Percentiles rank a stretch among this genome's conserved stretches.
Evolutionary conservation across 306 rosid species (phyloP).

Genomic region (Malus asiatica): DNA sequence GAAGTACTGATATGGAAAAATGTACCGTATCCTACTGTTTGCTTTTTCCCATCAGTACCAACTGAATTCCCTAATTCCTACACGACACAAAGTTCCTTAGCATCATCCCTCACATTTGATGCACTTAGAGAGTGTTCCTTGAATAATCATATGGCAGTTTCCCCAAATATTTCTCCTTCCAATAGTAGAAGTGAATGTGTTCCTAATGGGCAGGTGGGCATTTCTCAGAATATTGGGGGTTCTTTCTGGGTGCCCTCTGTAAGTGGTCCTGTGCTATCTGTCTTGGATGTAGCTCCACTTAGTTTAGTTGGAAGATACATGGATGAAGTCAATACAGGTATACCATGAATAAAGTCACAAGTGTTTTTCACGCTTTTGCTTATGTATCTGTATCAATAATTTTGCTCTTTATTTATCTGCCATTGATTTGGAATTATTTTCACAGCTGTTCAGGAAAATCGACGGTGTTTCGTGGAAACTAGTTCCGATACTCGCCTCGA

Average conservation of each 20-base stretch:
- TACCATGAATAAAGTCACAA: constrained; percentile 17
- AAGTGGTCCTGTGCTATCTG: constrained; percentile 48
- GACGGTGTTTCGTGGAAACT: constrained; percentile 51
- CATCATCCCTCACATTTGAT: constrained; percentile 30
- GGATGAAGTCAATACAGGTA: constrained; percentile 64
- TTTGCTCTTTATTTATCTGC: constrained; percentile 23
- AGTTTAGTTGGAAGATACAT: constrained; percentile 52
- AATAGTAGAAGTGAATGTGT: constrained; percentile 28
- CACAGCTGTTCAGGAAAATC: constrained; percentile 63
- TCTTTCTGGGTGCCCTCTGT: constrained; percentile 56
- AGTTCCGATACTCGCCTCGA: constrained; percentile 39
- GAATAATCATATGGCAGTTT: constrained; percentile 27
- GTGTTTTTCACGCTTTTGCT: constrained; percentile 19
- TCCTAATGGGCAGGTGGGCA: constrained; percentile 31
- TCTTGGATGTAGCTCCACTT: constrained; percentile 79
- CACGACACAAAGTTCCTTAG: constrained; percentile 25
- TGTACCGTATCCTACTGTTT: constrained; percentile 64
- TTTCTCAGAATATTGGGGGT: constrained; percentile 36
- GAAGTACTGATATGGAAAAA: constrained; percentile 50
- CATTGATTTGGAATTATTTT: constrained; percentile 31
- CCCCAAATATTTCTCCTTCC: constrained; percentile 23
- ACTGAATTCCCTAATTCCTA: constrained; percentile 34
- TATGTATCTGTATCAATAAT: constrained; percentile 17
- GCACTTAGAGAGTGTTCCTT: constrained; percentile 21
- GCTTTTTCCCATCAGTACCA: constrained; percentile 55